phyloP scores from a whole-genome alignment of 768 basidiomycete genomes.

The Phylloporus scabripes region DNA sequence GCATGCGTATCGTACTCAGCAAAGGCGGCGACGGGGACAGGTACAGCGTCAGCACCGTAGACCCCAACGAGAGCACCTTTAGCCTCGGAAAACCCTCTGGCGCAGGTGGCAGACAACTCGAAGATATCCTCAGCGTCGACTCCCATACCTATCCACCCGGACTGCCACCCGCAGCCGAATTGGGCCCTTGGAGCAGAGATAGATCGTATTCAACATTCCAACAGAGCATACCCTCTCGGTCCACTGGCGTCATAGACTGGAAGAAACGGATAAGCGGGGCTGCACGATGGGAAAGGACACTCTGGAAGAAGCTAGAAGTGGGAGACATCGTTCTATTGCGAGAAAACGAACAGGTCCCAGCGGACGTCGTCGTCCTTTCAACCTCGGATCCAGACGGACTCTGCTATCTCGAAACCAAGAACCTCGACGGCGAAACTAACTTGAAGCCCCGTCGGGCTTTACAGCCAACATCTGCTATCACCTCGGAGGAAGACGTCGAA shows the following conservation, averaged over 20 bases:
- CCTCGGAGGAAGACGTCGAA: slow-evolving; percentile 86
- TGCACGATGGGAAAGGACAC: slow-evolving; percentile 87
- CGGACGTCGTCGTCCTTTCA: slow-evolving; percentile 88
- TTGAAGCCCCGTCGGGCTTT: slow-evolving; percentile 80
- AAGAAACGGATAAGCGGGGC: slow-evolving; percentile 59
- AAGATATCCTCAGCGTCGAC: slow-evolving; percentile 65
- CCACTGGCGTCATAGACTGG: slow-evolving; percentile 80
- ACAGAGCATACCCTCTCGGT: slow-evolving; percentile 51
- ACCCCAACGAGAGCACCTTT: slow-evolving; percentile 39
- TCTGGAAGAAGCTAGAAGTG: slow-evolving; percentile 98
- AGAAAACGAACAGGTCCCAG: slow-evolving; percentile 95
- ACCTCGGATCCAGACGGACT: slow-evolving; percentile 88
- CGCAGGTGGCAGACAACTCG: slow-evolving; percentile 48
- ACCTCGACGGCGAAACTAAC: slow-evolving; percentile 96
- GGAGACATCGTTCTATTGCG: slow-evolving; percentile 90
- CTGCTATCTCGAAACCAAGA: slow-evolving; percentile 98
- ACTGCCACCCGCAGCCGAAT: slow-evolving; percentile 25
- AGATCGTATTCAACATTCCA: slow-evolving; percentile 45
- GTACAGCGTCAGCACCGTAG: slow-evolving; percentile 41
- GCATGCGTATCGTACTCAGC: slow-evolving; percentile 57
- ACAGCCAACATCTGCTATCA: slow-evolving; percentile 67
- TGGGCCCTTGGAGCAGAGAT: slow-evolving; percentile 32
- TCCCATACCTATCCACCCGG: slow-evolving; percentile 61
- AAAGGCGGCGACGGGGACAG: slow-evolving; percentile 33
- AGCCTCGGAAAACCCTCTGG: slow-evolving; percentile 35